Percentiles rank a stretch among this genome's conserved stretches.
Evolutionary conservation across 805 yeast genomes (phyloP).

Genomic region (Metschnikowia picachoensis): DNA sequence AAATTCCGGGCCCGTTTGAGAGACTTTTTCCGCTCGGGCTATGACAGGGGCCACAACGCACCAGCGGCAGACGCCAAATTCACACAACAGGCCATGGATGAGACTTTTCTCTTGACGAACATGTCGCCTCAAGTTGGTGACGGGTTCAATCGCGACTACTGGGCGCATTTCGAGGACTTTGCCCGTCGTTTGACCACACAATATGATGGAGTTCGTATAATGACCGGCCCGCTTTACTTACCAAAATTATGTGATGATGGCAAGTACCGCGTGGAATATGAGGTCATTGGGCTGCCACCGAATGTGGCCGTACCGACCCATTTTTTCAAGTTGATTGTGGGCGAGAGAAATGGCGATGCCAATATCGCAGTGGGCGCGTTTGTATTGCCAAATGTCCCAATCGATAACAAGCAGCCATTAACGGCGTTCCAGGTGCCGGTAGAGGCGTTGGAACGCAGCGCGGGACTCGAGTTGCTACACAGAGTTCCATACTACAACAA

Average conservation of each 20-base stretch:
- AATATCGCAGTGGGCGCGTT: conserved; percentile 82
- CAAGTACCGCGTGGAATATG: conserved; percentile 79
- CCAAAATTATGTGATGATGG: conserved; percentile 82
- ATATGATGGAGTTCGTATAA: conserved; percentile 73
- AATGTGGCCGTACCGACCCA: conserved; percentile 97
- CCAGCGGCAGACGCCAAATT: conserved; percentile 98
- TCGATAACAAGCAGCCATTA: conserved; percentile 67
- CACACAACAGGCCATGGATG: conserved; percentile 89
- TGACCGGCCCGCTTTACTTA: conserved; percentile 90
- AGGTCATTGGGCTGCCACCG: conserved; percentile 95
- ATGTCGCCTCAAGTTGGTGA: conserved; percentile 97
- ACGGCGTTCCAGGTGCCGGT: conserved; percentile 80
- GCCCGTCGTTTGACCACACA: conserved; percentile 69
- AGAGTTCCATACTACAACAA: conserved; percentile 55
- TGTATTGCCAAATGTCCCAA: conserved; percentile 84
- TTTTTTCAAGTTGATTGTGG: conserved; percentile 86
- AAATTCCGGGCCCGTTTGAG: conserved; percentile 70
- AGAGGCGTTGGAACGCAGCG: conserved; percentile 81
- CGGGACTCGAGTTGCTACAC: conserved; percentile 79
- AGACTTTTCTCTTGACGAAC: conserved; percentile 84
- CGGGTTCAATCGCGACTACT: conserved; percentile 93
- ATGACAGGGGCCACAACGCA: conserved; percentile 95
- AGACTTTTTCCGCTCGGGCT: conserved; percentile 93
- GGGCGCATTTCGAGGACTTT: conserved; percentile 96
- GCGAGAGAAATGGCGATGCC: conserved; percentile 51